Percentiles rank a stretch among this genome's conserved stretches.
These are phyloP conservation scores for Rhizopogon vinicolor DNA, from an alignment of 768 basidiomycete species.

Conservation along the genomic window DNA sequence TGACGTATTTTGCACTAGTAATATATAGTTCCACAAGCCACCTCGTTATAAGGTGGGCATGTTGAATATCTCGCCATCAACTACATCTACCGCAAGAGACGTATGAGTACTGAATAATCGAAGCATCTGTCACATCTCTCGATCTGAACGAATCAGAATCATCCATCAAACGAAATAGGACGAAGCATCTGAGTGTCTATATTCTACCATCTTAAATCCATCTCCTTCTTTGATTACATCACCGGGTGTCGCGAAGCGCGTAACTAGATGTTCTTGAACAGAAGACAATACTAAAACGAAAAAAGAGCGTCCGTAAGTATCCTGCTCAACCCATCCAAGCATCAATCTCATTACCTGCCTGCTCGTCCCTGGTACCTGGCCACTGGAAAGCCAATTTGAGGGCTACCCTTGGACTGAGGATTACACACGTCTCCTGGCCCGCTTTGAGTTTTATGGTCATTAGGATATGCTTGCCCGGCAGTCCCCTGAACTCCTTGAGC, in stretches of 20 bases:
- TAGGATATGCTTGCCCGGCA: background rate
- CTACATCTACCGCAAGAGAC: background rate
- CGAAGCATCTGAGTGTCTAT: too few species aligned
- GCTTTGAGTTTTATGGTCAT: background rate
- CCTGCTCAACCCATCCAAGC: background rate
- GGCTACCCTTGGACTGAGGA: background rate
- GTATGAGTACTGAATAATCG: background rate
- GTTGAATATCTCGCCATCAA: too few species aligned
- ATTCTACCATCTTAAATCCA: background rate
- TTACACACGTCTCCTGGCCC: background rate
- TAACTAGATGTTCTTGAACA: background rate
- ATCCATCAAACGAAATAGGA: background rate
- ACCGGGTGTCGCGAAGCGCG: background rate
- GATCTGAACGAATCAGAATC: background rate
- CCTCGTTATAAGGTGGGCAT: too few species aligned
- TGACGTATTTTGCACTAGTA: too few species aligned
- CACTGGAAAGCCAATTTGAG: constrained; percentile 1
- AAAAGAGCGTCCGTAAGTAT: background rate
- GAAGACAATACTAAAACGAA: background rate
- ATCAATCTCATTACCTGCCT: background rate
- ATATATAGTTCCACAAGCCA: too few species aligned
- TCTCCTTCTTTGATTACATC: background rate
- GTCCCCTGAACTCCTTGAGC: background rate
- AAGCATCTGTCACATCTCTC: background rate
- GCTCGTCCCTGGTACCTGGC: background rate